Evolutionary conservation across 2,329 filamentous ascomycete genomes (phyloP).

Genomic region (Cytospora schulzeri): DNA sequence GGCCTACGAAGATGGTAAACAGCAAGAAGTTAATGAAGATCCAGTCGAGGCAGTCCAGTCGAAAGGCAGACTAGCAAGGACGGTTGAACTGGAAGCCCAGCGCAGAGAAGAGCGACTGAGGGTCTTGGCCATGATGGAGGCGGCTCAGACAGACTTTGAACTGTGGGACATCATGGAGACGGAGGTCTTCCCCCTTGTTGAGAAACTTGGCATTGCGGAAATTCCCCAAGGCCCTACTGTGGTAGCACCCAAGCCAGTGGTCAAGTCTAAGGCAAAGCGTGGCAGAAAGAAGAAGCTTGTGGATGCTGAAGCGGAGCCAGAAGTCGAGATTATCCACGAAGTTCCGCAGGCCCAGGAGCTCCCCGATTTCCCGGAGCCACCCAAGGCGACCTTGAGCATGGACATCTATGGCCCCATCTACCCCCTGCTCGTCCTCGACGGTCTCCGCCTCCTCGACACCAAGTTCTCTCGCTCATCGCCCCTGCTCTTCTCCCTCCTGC

Average conservation of each 20-base stretch:
- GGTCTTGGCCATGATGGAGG: constrained; percentile 56
- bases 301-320: constrained; percentile 26
- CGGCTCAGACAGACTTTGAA: constrained; percentile 61
- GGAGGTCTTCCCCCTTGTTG: constrained; percentile 66
- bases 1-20: neutral
- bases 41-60: constrained; percentile 32
- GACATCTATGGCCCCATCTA: constrained; percentile 66
- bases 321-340: constrained; percentile 16
- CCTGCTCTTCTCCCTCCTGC: constrained; percentile 62
- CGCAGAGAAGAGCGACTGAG: constrained; percentile 51
- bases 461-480: constrained; percentile 61
- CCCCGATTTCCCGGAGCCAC: neutral
- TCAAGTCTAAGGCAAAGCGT: constrained; percentile 13
- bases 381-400: constrained; percentile 45
- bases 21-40: constrained; percentile 25
- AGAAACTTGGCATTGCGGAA: constrained; percentile 55
- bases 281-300: constrained; percentile 25
- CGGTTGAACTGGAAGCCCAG: constrained; percentile 43
- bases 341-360: constrained; percentile 10
- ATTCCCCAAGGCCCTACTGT: neutral
- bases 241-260: neutral
- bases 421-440: constrained; percentile 60
- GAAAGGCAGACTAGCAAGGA: constrained; percentile 31
- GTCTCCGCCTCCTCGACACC: constrained; percentile 57
- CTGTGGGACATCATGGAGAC: constrained; percentile 68